Evolutionary conservation across 208 protist species (phyloP).

Genomic region (Vickermania spadyakhi): DNA sequence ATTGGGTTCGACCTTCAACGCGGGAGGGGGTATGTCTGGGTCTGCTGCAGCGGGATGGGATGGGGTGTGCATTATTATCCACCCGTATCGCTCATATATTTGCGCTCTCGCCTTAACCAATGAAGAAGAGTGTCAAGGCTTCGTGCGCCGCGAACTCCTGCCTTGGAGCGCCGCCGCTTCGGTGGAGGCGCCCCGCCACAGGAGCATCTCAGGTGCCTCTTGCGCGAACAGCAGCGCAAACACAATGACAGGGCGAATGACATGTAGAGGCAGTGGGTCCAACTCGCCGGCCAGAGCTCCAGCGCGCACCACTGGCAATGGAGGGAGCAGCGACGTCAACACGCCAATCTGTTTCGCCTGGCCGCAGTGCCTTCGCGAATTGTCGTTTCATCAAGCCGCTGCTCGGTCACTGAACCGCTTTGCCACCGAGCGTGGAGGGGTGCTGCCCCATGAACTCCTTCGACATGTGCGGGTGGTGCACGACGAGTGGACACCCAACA

Average conservation of each 20-base stretch:
- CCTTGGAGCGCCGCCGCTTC: no score
- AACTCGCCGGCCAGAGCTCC: neutral
- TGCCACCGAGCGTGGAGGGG: constrained; percentile 10
- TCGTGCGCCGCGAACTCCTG: neutral
- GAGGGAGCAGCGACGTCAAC: no score
- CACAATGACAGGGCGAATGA: no score
- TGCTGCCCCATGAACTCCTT: constrained; percentile 13
- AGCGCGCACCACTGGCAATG: no score
- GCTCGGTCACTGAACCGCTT: constrained; percentile 21
- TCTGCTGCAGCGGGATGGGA: no score
- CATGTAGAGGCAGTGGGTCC: neutral
- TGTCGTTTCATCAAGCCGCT: constrained; percentile 23
- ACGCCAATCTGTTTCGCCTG: constrained; percentile 4
- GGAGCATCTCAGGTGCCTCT: no score
- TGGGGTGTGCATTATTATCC: constrained; percentile 59
- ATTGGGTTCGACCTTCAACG: no score
- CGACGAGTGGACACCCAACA: constrained; percentile 57
- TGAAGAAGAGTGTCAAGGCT: neutral
- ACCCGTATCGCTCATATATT: constrained; percentile 48
- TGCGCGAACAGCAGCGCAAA: no score
- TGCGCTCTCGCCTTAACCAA: constrained; percentile 45
- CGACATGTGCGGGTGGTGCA: constrained; percentile 43
- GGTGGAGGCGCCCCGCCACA: no score
- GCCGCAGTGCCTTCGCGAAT: constrained; percentile 30
- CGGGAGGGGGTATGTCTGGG: no score